Conservation (phyloP, 2,329 filamentous ascomycete genomes). For the Aphanoascus verrucosus region DNA sequence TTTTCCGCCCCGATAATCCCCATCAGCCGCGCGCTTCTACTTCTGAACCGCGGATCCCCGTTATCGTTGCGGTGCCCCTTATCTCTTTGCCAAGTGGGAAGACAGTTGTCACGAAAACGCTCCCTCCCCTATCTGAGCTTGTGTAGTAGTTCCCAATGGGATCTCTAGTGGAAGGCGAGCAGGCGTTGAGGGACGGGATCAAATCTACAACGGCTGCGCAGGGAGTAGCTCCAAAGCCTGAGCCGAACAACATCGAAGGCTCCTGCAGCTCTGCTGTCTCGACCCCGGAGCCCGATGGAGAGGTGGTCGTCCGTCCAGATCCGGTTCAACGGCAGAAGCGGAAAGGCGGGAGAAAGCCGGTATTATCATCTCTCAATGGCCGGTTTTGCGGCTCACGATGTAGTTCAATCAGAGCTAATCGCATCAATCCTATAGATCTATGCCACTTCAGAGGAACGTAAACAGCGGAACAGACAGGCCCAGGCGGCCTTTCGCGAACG, state of each 20-base stretch:
- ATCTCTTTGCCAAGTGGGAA: background rate
- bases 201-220: constrained; percentile 22
- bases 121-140: background rate
- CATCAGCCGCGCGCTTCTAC: constrained; percentile 10
- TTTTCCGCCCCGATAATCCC: background rate
- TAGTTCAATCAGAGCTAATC: constrained; percentile 4
- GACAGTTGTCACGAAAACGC: background rate
- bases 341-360: constrained; percentile 94
- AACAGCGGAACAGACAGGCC: constrained; percentile 92
- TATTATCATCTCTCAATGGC: constrained; percentile 42
- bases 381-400: too few relatives aligned
- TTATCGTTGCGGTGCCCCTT: background rate
- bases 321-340: constrained; percentile 61
- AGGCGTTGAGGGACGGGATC: constrained; percentile 31
- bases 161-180: constrained; percentile 34
- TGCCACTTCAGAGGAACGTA: constrained; percentile 95
- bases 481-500: constrained; percentile 96
- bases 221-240: constrained; percentile 33
- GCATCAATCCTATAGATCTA: constrained; percentile 58
- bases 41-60: background rate
- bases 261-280: constrained; percentile 38
- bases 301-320: constrained; percentile 30
- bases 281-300: constrained; percentile 37
- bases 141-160: constrained; percentile 27
- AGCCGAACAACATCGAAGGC: constrained; percentile 30